Evolutionary conservation across 306 rosid genomes (phyloP), one percentile per base, ranked within the genome.

Genomic region (Arachis hypogaea): DNA sequence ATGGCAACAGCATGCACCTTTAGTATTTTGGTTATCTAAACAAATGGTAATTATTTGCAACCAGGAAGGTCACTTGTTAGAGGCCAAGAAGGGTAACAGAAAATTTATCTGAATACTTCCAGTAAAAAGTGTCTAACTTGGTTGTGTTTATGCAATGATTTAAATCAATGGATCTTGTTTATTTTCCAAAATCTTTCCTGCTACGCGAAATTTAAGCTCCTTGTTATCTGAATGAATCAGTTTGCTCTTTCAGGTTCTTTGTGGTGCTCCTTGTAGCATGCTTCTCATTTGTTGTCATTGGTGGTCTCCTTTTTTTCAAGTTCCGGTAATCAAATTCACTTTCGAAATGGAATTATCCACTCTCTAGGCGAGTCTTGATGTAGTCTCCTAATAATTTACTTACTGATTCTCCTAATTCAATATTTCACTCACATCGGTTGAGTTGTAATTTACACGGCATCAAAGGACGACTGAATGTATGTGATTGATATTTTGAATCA

Each of bases 291-390:
- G 92, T 94, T 80, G 0, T 83, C 69, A 70, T 94, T 12, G 98
- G 99, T 66, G 99, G 99, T 72, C 76, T 92, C 63, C 73, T 92
- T 71, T 92, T 94, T 89, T 92, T 82, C 90, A 89, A 73, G 85
- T 66, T 92, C 70, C 88, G 99, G 99, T 94, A 87, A 84, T 78
- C 78, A 59, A 70, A 61, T 66, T 16, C 10, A 59, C 76, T 80
- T 12, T 75, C 55, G 61, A 18, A 71, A 54, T 51, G 50, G 67
- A 59, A 49, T 63, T 68, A 59, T 74, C 14, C 45, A 5, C 61
- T 11, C 11, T 44, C 30, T 7, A 38, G 46, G 45, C 55, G 28
- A 22, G 28, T 22, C 28, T 22, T 22, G 28, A 22, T 22, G 28
- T 22, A 22, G 28, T 22, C 28, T 22, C 28, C 28, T 22, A 22